These are phyloP conservation scores for Pneumocystis jirovecii DNA, from an alignment of 1,139 yeast genomes.

Conservation along the genomic window DNA sequence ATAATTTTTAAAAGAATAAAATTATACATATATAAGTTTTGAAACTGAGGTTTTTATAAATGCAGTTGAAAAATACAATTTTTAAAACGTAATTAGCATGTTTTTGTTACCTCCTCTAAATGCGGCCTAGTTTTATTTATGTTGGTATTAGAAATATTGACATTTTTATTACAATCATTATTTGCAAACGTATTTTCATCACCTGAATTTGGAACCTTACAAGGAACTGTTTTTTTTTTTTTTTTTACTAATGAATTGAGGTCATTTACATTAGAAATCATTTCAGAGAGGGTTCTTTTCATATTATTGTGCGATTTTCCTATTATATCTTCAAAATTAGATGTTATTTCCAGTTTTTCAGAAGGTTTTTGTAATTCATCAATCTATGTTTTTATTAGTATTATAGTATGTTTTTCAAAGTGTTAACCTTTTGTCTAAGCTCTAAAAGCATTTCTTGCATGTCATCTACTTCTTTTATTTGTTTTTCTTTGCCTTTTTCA, in stretches of 20 bases:
- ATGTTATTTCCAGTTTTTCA: conserved; percentile 8
- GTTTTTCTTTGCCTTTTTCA: conserved; percentile 36
- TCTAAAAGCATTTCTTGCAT: background rate
- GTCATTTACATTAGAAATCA: conserved; percentile 14
- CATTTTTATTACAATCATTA: background rate
- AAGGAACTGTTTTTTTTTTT: conserved; percentile 3
- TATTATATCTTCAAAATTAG: conserved; percentile 17
- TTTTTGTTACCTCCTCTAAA: background rate
- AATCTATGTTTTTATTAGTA: conserved; percentile 8
- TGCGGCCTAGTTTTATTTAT: background rate
- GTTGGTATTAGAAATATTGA: background rate
- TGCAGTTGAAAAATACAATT: background rate
- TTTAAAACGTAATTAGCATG: background rate
- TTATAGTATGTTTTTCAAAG: conserved; percentile 1
- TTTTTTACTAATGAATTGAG: conserved; percentile 14
- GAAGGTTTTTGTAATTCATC: conserved; percentile 6
- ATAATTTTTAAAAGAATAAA: background rate
- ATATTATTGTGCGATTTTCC: conserved; percentile 21
- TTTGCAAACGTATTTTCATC: background rate
- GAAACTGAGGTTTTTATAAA: background rate
- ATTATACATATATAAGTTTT: background rate
- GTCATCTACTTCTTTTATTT: conserved; percentile 12
- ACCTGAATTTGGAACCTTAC: background rate
- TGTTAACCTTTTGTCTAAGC: conserved; percentile 4
- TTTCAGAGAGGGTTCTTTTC: conserved; percentile 24